Conservation (phyloP, 225 moss, liverwort and hornwort species). For the Neckera pumila region DNA sequence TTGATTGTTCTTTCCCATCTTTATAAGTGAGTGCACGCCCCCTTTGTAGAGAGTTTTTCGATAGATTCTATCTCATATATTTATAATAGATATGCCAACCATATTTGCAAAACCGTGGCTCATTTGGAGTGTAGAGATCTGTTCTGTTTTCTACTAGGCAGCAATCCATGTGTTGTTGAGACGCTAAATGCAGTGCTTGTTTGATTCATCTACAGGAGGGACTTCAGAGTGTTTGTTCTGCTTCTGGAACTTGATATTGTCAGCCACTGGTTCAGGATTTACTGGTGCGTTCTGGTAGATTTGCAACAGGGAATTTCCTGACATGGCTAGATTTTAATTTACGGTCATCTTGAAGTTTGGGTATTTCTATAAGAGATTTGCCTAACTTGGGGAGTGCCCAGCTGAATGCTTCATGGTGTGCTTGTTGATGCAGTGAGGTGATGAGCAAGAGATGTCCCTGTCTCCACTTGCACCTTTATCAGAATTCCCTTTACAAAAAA, state of each 20-base stretch:
- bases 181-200: background rate
- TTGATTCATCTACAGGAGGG: conserved; percentile 9
- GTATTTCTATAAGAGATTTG: background rate
- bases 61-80: background rate
- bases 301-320: background rate
- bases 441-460: conserved; percentile 15
- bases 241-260: conserved; percentile 34
- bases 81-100: background rate
- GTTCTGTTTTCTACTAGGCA: background rate
- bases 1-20: conserved; percentile 32
- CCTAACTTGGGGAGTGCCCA: background rate
- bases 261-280: conserved; percentile 30
- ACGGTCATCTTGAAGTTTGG: background rate
- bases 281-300: conserved; percentile 2
- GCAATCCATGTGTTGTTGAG: background rate
- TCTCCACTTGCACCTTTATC: conserved; percentile 9
- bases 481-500: conserved; percentile 1
- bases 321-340: background rate
- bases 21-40: background rate
- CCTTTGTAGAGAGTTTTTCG: background rate
- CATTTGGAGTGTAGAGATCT: background rate
- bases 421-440: conserved; percentile 7
- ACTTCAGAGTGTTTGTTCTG: conserved; percentile 17
- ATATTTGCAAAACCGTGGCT: background rate
- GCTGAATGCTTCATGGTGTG: background rate